phyloP scores from a whole-genome alignment of 345 rosid species.

The Populus davidiana region DNA sequence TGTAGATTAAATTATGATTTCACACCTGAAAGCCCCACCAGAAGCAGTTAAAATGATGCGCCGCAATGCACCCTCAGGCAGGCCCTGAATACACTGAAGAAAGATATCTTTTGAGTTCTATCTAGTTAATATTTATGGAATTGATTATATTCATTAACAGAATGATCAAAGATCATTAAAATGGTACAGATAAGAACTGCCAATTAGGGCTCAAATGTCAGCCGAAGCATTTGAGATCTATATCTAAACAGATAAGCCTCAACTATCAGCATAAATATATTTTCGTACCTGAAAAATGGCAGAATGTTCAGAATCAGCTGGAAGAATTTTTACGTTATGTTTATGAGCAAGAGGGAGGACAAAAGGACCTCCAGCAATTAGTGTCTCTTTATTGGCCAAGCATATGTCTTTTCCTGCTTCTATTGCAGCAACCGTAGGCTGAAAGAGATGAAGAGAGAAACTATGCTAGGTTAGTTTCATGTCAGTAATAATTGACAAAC shows the following conservation, averaged over 20 bases:
- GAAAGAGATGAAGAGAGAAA: not conserved
- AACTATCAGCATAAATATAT: not conserved
- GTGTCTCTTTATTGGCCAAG: conserved; percentile 96
- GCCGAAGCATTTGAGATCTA: not conserved
- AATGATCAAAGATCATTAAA: conserved; percentile 9
- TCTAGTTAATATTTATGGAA: not conserved
- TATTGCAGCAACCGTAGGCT: conserved; percentile 98
- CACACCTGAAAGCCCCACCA: conserved; percentile 97
- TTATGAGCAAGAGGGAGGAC: conserved; percentile 92
- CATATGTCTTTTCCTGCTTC: conserved; percentile 95
- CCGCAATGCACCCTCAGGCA: conserved; percentile 81
- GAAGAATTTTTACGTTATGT: conserved; percentile 88
- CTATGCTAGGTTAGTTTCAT: conserved; percentile 8
- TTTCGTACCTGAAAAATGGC: conserved; percentile 88
- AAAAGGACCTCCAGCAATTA: conserved; percentile 95
- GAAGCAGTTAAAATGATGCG: conserved; percentile 90
- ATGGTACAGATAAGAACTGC: conserved; percentile 3
- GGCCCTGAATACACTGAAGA: conserved; percentile 92
- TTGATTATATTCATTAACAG: not conserved
- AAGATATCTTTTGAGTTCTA: conserved; percentile 11
- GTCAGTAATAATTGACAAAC: not conserved
- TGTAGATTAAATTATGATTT: conserved; percentile 19
- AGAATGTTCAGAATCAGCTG: conserved; percentile 99
- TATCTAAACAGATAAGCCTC: not conserved
- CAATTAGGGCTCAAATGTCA: not conserved